Conservation (phyloP, 352 stramenopile genomes). For the Globisporangium perplexum region DNA sequence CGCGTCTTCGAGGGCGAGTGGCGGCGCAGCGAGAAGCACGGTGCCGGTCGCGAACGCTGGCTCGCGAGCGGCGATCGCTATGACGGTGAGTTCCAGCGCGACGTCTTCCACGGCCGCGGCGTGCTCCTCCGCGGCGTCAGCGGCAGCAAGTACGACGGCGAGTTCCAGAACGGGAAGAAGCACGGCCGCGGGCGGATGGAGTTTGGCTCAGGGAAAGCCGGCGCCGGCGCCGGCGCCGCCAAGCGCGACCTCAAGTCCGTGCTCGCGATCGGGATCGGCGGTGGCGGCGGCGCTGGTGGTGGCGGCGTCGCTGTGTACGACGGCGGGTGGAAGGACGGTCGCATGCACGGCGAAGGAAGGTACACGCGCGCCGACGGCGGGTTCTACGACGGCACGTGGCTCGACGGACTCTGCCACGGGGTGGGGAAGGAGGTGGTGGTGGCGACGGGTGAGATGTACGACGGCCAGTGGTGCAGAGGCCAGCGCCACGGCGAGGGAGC, state of each 20-base stretch:
- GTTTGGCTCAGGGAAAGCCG: slow-evolving; percentile 16
- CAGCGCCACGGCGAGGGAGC: slow-evolving; percentile 51
- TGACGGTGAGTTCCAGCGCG: slow-evolving; percentile 55
- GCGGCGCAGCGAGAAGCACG: slow-evolving; percentile 43
- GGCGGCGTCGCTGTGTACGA: slow-evolving; percentile 33
- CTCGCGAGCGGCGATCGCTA: slow-evolving; percentile 46
- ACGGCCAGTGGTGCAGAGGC: slow-evolving; percentile 52
- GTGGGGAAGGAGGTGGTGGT: slow-evolving; percentile 46
- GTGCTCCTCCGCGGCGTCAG: slow-evolving; percentile 28
- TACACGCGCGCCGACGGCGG: slow-evolving; percentile 51
- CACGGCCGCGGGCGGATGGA: slow-evolving; percentile 62
- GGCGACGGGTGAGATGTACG: slow-evolving; percentile 40
- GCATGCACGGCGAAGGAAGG: slow-evolving; percentile 65
- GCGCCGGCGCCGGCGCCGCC: not conserved
- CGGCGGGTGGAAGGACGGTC: slow-evolving; percentile 49
- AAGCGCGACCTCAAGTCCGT: slow-evolving; percentile 8
- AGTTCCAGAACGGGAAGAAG: slow-evolving; percentile 43
- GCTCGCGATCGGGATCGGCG: not conserved
- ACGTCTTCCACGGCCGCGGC: slow-evolving; percentile 54
- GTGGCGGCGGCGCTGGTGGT: not conserved
- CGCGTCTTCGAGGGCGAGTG: slow-evolving; percentile 62
- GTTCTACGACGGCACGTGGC: slow-evolving; percentile 65
- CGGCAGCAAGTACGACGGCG: slow-evolving; percentile 51
- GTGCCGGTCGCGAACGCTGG: slow-evolving; percentile 51
- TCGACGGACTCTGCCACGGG: slow-evolving; percentile 50